These are phyloP conservation scores for Pochonia chlamydosporia DNA, from an alignment of 2,329 filamentous ascomycete genomes.

Conservation along the genomic window DNA sequence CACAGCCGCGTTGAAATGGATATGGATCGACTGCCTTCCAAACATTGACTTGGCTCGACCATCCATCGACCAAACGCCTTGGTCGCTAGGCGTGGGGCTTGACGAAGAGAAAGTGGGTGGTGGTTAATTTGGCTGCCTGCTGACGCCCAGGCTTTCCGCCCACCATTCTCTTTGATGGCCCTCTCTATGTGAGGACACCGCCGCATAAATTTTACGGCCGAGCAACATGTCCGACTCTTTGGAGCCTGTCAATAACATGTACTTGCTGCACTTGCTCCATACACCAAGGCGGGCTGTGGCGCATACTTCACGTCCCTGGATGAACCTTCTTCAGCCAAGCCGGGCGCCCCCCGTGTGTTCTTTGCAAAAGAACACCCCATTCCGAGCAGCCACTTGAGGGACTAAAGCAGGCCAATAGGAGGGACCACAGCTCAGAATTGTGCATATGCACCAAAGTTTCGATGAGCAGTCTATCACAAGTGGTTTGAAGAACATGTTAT, in stretches of 20 bases:
- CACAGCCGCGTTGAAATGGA: neutral
- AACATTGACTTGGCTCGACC: neutral
- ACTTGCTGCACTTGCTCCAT: too few relatives aligned
- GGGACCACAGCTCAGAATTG: neutral
- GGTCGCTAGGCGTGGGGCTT: too few relatives aligned
- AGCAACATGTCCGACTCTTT: neutral
- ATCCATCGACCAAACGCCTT: neutral
- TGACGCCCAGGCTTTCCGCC: neutral
- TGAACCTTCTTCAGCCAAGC: too few relatives aligned
- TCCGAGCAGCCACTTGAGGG: neutral
- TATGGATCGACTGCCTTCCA: neutral
- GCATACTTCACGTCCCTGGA: neutral
- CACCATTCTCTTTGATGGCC: neutral
- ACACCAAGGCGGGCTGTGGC: neutral
- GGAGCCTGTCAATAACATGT: neutral
- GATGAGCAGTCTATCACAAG: too few relatives aligned
- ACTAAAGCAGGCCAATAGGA: neutral
- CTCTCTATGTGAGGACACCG: neutral
- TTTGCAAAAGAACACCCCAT: neutral
- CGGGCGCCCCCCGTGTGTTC: too few relatives aligned
- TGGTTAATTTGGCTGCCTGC: neutral
- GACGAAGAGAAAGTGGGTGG: neutral
- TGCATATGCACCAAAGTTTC: neutral
- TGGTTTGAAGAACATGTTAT: too few relatives aligned
- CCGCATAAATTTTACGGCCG: neutral